Conservation (phyloP, 371 early-diverging fungal species). For the Cokeromyces recurvatus region DNA sequence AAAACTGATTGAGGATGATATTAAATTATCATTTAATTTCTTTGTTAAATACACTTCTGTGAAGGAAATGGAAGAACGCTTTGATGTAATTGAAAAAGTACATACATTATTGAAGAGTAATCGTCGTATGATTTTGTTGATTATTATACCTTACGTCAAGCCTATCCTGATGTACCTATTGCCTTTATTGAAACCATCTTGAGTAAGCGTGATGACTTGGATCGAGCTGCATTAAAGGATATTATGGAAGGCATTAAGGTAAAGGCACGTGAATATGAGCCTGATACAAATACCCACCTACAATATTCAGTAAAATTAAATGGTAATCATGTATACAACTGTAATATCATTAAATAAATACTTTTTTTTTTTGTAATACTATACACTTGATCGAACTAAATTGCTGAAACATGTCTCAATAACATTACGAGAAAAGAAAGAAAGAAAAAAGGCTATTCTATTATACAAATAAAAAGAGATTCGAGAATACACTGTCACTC, state of each 20-base stretch:
- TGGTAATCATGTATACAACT: conserved; percentile 22
- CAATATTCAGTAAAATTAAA: conserved; percentile 48
- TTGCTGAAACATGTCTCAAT: no score
- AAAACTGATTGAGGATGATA: conserved; percentile 69
- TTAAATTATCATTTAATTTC: conserved; percentile 57
- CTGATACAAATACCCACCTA: conserved; percentile 42
- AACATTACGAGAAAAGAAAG: no score
- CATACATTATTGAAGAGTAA: conserved; percentile 63
- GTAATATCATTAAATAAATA: no score
- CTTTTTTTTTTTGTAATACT: no score
- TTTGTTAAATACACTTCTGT: conserved; percentile 59
- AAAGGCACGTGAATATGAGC: conserved; percentile 65
- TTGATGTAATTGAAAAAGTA: conserved; percentile 76
- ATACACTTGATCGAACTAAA: no score
- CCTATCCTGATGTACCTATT: conserved; percentile 80
- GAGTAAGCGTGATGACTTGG: conserved; percentile 74
- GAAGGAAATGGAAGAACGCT: conserved; percentile 60
- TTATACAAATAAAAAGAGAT: no score
- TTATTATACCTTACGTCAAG: conserved; percentile 70
- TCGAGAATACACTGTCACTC: no score
- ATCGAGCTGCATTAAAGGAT: conserved; percentile 65
- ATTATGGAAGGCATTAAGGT: conserved; percentile 72
- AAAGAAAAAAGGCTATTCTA: no score
- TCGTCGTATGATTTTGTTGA: conserved; percentile 70
- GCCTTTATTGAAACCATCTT: conserved; percentile 76